Evolutionary conservation across 2,329 filamentous ascomycete genomes (phyloP).

Genomic region (Pseudogymnoascus sp.): DNA sequence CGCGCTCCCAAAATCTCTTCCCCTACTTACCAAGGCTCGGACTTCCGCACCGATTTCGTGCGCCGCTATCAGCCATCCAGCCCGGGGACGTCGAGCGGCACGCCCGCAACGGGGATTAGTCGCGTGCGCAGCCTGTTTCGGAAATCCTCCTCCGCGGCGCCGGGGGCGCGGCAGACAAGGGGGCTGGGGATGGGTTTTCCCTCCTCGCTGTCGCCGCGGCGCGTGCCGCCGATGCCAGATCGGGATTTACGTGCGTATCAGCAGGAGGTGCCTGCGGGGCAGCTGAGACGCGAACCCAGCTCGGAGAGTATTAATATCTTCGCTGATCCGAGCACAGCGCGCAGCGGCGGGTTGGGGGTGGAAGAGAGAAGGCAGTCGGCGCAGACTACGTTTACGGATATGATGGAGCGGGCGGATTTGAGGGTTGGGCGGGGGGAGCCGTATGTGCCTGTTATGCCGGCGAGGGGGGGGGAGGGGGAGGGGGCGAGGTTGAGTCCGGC

Average conservation of each 20-base stretch:
- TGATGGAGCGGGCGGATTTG: slow-evolving; percentile 42
- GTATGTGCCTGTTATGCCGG: slow-evolving; percentile 31
- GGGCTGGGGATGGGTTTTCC: neutral
- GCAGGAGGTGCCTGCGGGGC: neutral
- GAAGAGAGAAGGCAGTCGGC: slow-evolving; percentile 16
- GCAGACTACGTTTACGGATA: slow-evolving; percentile 41
- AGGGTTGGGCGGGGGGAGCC: slow-evolving; percentile 32
- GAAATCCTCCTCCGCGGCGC: slow-evolving; percentile 14
- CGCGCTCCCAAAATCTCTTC: slow-evolving; percentile 44
- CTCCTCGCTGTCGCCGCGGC: neutral
- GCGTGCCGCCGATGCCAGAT: neutral
- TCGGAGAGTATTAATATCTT: slow-evolving; percentile 45
- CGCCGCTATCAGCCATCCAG: slow-evolving; percentile 26
- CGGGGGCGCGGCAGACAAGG: neutral
- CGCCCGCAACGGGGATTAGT: slow-evolving; percentile 14
- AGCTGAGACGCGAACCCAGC: slow-evolving; percentile 35
- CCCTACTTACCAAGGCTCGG: slow-evolving; percentile 38
- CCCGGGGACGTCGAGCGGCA: slow-evolving; percentile 15
- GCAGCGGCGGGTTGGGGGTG: slow-evolving; percentile 16
- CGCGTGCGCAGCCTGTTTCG: slow-evolving; percentile 23
- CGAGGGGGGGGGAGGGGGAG: neutral
- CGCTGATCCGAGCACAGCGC: slow-evolving; percentile 38
- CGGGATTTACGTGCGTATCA: neutral
- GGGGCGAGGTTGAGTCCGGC: neutral
- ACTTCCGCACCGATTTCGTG: slow-evolving; percentile 45